Conservation (phyloP, 2,329 filamentous ascomycete genomes). For the Sphaerulina vaccinii region DNA sequence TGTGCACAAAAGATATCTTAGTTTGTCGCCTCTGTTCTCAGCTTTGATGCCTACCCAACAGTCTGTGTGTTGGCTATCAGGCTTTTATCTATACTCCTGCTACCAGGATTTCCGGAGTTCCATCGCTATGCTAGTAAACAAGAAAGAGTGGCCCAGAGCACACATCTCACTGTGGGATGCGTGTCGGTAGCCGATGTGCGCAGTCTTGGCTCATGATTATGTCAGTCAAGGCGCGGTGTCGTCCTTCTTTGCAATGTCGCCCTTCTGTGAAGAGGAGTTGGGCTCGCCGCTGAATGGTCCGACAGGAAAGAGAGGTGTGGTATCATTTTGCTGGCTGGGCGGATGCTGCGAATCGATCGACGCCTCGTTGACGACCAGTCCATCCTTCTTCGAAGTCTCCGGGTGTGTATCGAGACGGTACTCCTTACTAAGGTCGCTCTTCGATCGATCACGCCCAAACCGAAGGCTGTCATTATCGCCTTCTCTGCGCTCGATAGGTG, state of each 20-base stretch:
- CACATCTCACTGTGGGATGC: no score
- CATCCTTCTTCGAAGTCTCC: slow-evolving; percentile 49
- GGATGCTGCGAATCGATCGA: slow-evolving; percentile 40
- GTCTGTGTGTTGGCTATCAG: no score
- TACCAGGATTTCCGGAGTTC: no score
- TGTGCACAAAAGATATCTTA: neutral
- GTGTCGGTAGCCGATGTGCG: no score
- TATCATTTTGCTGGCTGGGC: slow-evolving; percentile 46
- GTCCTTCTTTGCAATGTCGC: slow-evolving; percentile 27
- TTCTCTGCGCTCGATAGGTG: slow-evolving; percentile 59
- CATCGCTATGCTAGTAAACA: no score
- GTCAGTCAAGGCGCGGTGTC: slow-evolving; percentile 37
- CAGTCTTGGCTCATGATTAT: no score
- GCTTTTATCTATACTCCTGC: no score
- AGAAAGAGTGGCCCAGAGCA: no score
- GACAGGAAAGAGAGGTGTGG: slow-evolving; percentile 45
- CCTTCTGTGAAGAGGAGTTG: slow-evolving; percentile 37
- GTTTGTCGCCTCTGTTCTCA: neutral
- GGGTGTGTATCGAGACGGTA: slow-evolving; percentile 51
- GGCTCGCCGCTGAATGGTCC: slow-evolving; percentile 46
- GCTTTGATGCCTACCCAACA: no score
- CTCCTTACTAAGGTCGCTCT: slow-evolving; percentile 33
- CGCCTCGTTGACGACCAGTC: slow-evolving; percentile 44
- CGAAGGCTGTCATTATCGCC: slow-evolving; percentile 35
- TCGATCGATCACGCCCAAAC: slow-evolving; percentile 32